Conservation (phyloP, 2,329 filamentous ascomycete genomes). For the Scedosporium apiospermum region DNA sequence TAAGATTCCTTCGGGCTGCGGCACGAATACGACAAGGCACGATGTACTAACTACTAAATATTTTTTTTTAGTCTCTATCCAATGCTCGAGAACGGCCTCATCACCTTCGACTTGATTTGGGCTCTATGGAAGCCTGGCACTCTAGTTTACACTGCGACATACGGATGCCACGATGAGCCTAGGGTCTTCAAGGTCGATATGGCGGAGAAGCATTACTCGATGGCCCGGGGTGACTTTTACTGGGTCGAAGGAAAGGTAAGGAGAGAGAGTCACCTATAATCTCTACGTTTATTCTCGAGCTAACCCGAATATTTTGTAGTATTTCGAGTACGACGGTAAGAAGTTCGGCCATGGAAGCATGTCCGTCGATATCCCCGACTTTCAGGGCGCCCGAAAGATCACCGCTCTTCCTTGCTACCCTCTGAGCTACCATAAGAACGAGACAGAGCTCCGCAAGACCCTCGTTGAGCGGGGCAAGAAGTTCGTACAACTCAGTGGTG, state of each 20-base stretch:
- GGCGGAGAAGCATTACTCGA: conserved; percentile 57
- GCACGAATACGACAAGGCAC: too few species aligned
- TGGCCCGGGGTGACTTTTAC: conserved; percentile 68
- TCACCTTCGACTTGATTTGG: conserved; percentile 85
- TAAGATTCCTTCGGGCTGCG: conserved; percentile 10
- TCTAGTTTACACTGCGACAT: conserved; percentile 67
- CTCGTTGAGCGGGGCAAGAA: conserved; percentile 76
- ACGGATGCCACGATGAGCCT: conserved; percentile 66
- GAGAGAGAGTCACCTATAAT: background rate
- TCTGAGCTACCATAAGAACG: conserved; percentile 68
- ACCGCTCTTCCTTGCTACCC: conserved; percentile 70
- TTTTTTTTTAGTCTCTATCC: conserved; percentile 53
- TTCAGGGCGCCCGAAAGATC: conserved; percentile 77
- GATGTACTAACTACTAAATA: background rate
- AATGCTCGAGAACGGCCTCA: conserved; percentile 70
- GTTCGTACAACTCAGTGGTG: conserved; percentile 71
- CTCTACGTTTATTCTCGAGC: background rate
- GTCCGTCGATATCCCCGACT: conserved; percentile 59
- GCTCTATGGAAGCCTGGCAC: conserved; percentile 83
- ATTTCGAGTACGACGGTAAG: conserved; percentile 85
- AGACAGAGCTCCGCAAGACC: conserved; percentile 51
- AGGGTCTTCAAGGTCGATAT: conserved; percentile 75
- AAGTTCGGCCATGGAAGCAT: conserved; percentile 68
- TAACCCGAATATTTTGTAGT: conserved; percentile 27
- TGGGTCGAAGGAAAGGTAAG: conserved; percentile 55